Evolutionary conservation across 23 red algal species (phyloP), one percentile per base, ranked within the genome.

Genomic region (Gracilaria vermiculophylla): DNA sequence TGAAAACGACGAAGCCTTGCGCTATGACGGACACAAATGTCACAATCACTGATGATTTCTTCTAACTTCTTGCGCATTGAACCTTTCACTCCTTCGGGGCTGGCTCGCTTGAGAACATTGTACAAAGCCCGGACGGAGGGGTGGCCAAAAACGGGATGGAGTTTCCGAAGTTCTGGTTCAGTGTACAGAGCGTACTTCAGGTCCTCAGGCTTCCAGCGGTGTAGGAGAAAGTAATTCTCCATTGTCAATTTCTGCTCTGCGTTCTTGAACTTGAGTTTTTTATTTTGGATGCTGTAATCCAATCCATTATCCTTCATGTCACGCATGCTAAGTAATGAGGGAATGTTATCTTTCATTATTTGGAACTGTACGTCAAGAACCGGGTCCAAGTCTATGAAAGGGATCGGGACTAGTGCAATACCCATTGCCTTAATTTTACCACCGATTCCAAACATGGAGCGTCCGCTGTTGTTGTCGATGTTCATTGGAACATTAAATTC

Each of bases 341-440:
- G 82, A 34, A 20, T 34, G 2, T 71, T 86, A 25, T 86, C 41
- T 34, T 9, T 19, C 7, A 71, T 27, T 12, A 86, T 76, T 25
- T 56, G 61, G 47, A 86, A 72, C 19, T 27, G 60, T 19, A 86
- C 69, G 44, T 86, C 43, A 53, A 86, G 14, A n/a, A 86, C 82
- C 27, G 75, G 23, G 23, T 71, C 21, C 13, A 74, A 51, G 28
- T 86, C 61, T 31, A 56, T 74, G 49, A 86, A 72, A 7, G 82
- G 82, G 20, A 86, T 47, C 32, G 64, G 82, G 20, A 86, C 56
- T 21, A 75, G 20, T 41, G 48, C 62, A 8, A 28, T 58, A 19
- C 62, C 82, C 14, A 86, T 60, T n/a, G 64, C 13, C 29, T 56
- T 55, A 14, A n/a, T 65, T 10, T 17, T 83, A 13, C 57, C 57